Conservation (phyloP, 2,329 filamentous ascomycete species). For the Alternaria novae-zelandiae region DNA sequence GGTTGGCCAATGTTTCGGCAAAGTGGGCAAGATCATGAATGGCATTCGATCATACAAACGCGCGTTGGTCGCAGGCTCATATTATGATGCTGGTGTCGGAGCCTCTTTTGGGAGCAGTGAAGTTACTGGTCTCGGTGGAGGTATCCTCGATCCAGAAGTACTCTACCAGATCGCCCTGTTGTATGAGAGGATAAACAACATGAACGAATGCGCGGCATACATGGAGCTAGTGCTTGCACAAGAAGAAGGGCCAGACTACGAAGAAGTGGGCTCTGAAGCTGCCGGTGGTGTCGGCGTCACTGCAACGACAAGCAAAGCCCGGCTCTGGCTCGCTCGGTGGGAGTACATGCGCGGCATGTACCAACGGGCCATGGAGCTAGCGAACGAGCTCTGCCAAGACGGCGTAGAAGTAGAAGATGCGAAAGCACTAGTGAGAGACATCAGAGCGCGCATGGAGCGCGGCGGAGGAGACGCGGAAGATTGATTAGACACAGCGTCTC, state of each 20-base stretch:
- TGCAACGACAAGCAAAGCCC: slow-evolving; percentile 86
- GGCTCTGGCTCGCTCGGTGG: slow-evolving; percentile 89
- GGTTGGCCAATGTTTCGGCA: slow-evolving; percentile 87
- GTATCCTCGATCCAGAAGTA: slow-evolving; percentile 84
- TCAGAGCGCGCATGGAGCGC: slow-evolving; percentile 74
- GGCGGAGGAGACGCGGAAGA: slow-evolving; percentile 28
- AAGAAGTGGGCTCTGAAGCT: slow-evolving; percentile 47
- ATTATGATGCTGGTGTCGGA: slow-evolving; percentile 71
- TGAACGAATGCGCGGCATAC: slow-evolving; percentile 83
- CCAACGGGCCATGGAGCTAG: slow-evolving; percentile 76
- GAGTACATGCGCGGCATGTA: slow-evolving; percentile 80
- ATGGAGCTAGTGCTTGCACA: slow-evolving; percentile 97
- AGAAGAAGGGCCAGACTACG: slow-evolving; percentile 71
- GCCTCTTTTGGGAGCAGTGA: slow-evolving; percentile 56
- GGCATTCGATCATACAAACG: slow-evolving; percentile 95
- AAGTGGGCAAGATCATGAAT: slow-evolving; percentile 84
- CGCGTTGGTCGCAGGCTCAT: slow-evolving; percentile 84
- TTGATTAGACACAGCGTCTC: neutral
- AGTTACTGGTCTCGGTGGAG: slow-evolving; percentile 52
- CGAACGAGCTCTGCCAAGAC: slow-evolving; percentile 92
- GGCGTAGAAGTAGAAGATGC: slow-evolving; percentile 97
- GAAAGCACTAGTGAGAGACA: slow-evolving; percentile 87
- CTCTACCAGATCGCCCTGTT: slow-evolving; percentile 87
- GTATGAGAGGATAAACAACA: slow-evolving; percentile 80
- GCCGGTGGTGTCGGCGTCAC: slow-evolving; percentile 80